Evolutionary conservation across 371 early-diverging fungal species (phyloP), one percentile per base, ranked within the genome.

Genomic region (Mucor indicus): DNA sequence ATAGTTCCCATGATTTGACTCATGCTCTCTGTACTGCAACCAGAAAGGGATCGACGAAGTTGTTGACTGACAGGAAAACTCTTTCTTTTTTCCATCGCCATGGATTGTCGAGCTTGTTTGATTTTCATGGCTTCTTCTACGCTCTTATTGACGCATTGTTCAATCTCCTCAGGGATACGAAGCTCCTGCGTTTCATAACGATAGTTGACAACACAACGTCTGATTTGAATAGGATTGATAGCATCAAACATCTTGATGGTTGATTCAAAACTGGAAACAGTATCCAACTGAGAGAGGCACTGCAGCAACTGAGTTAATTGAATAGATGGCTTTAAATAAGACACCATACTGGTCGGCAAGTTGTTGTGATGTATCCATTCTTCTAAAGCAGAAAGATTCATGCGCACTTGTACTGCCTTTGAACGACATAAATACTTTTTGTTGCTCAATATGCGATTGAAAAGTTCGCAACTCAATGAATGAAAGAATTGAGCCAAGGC

Each of bases 101-200:
- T 4, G n/a, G 4, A 4, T 33, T 33, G 9, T n/a, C n/a, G 6
- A 7, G 63, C 69, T 50, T 67, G 74, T 45, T 68, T 72, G 56
- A 47, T 61, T 16, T 80, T 72, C 27, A 76, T 78, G 0, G 83
- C 72, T 29, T 85, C 86, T 20, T 79, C 79, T 12, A 83, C 84
- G 4, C 79, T 62, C 32, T 81, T 77, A 21, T 77, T 48, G 4
- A 91, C 80, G 55, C 89, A 87, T 29, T 72, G 72, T 41, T 72
- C 78, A 8, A 93, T 76, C 17, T 87, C 89, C 4, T 76, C 74
- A 8, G 88, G 72, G 10, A 92, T 48, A 8, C 71, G 62, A 23
- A 61, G 53, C 57, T 95, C 96, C 13, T 85, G 83, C 23, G 89
- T 83, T 53, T 95, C 96, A 55, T 91, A 95, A 24, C 86, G 77